A percentile compares a stretch with the other conserved stretches of the same genome.
These are phyloP conservation scores for Lizonia empirigonia DNA, from an alignment of 2,329 filamentous ascomycete species.

Conservation along the genomic window DNA sequence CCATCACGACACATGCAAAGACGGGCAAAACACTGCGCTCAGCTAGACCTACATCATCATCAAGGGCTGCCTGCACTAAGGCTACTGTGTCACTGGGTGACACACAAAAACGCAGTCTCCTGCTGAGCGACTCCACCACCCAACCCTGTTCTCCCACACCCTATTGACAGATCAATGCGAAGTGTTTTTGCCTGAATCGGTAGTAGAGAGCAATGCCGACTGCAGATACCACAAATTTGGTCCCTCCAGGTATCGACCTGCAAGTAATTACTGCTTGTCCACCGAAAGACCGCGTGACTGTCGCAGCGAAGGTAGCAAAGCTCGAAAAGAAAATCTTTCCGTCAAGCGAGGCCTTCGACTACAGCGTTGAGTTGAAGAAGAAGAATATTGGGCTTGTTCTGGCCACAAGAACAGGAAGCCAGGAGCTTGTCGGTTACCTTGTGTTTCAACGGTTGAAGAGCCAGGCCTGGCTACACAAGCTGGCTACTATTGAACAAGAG, in stretches of 20 bases:
- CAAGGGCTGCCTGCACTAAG: not conserved
- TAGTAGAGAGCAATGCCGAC: conserved; percentile 11
- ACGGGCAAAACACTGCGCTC: not conserved
- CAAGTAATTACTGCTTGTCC: conserved; percentile 24
- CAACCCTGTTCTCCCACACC: not conserved
- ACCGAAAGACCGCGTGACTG: conserved; percentile 26
- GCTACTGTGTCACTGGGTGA: not conserved
- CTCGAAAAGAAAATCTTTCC: conserved; percentile 59
- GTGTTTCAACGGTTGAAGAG: conserved; percentile 34
- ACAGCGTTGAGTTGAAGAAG: conserved; percentile 56
- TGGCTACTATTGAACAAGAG: conserved; percentile 56
- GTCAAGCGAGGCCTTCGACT: conserved; percentile 57
- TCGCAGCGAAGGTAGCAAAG: conserved; percentile 32
- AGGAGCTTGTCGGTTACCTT: conserved; percentile 51
- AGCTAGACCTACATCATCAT: not conserved
- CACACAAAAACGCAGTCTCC: conserved; percentile 1
- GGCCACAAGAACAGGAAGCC: conserved; percentile 24
- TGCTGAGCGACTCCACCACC: not conserved
- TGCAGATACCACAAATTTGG: not conserved
- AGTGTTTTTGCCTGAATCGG: not conserved
- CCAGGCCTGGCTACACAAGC: conserved; percentile 57
- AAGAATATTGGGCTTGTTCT: conserved; percentile 55
- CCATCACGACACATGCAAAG: not conserved
- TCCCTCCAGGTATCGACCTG: conserved; percentile 19
- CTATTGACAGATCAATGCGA: not conserved